These are phyloP conservation scores for Geum urbanum DNA, from an alignment of 306 rosid genomes.

Conservation along the genomic window DNA sequence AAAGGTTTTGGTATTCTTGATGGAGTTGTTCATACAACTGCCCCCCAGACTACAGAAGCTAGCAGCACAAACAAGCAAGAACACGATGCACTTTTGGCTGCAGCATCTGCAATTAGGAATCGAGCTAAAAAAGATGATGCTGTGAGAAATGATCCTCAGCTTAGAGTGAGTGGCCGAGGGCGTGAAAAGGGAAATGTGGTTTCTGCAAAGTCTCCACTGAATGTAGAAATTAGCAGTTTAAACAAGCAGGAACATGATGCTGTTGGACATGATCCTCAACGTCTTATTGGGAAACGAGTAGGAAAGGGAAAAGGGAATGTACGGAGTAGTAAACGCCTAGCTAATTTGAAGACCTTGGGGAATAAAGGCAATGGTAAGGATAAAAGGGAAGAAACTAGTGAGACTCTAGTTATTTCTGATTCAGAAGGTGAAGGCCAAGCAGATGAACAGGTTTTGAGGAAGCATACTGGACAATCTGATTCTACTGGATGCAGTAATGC, in stretches of 20 bases:
- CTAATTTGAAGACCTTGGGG: slow-evolving; percentile 31
- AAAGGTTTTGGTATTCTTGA: slow-evolving; percentile 97
- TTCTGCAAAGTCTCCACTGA: slow-evolving; percentile 48
- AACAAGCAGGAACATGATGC: slow-evolving; percentile 61
- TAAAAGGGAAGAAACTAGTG: slow-evolving; percentile 36
- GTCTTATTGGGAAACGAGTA: slow-evolving; percentile 29
- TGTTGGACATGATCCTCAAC: slow-evolving; percentile 41
- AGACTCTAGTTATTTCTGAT: slow-evolving; percentile 33
- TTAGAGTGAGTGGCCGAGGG: slow-evolving; percentile 31
- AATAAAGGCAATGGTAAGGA: slow-evolving; percentile 22
- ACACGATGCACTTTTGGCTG: slow-evolving; percentile 72
- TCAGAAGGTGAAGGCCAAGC: slow-evolving; percentile 39
- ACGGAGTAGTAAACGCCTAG: slow-evolving; percentile 42
- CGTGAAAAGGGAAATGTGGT: slow-evolving; percentile 46
- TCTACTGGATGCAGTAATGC: slow-evolving; percentile 26
- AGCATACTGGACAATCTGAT: slow-evolving; percentile 38
- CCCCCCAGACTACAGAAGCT: slow-evolving; percentile 58
- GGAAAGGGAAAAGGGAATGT: slow-evolving; percentile 57
- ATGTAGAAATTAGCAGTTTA: slow-evolving; percentile 48
- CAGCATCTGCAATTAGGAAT: slow-evolving; percentile 67
- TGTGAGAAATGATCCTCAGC: slow-evolving; percentile 41
- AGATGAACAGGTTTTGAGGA: slow-evolving; percentile 37
- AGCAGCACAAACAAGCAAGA: slow-evolving; percentile 73
- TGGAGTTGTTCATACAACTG: slow-evolving; percentile 69
- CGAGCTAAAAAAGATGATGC: slow-evolving; percentile 39